A percentile compares a stretch with the other conserved stretches of the same genome.
These are phyloP conservation scores for Nitzschia sp. DNA, from an alignment of 108 stramenopile genomes.

Conservation along the genomic window DNA sequence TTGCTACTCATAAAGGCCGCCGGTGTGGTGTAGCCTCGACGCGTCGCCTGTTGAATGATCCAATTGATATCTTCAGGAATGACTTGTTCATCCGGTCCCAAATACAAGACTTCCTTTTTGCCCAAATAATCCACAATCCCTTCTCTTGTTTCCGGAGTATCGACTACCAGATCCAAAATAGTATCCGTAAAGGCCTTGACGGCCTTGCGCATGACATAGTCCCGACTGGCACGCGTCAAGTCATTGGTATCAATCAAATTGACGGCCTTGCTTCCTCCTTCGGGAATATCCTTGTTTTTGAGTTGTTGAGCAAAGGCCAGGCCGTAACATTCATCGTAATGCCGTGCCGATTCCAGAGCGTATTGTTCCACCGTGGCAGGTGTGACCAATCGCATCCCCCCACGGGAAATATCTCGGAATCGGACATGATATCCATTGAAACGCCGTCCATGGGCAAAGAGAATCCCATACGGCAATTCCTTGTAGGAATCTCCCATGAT, in stretches of 20 bases:
- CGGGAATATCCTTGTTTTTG: slow-evolving; percentile 98
- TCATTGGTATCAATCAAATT: slow-evolving; percentile 85
- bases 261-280: slow-evolving; percentile 98
- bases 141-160: slow-evolving; percentile 84
- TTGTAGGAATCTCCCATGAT: slow-evolving; percentile 61
- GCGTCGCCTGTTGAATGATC: slow-evolving; percentile 89
- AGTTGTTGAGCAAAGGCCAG: slow-evolving; percentile 94
- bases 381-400: slow-evolving; percentile 95
- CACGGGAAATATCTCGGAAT: slow-evolving; percentile 96
- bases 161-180: slow-evolving; percentile 93
- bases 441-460: slow-evolving; percentile 94
- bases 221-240: slow-evolving; percentile 34
- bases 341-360: slow-evolving; percentile 89
- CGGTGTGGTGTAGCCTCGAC: slow-evolving; percentile 89
- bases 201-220: slow-evolving; percentile 91
- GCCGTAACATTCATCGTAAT: slow-evolving; percentile 95
- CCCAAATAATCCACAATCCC: slow-evolving; percentile 90
- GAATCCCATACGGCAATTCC: slow-evolving; percentile 88
- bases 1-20: slow-evolving; percentile 98
- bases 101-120: slow-evolving; percentile 91
- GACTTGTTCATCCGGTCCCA: slow-evolving; percentile 99
- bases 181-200: slow-evolving; percentile 96
- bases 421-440: slow-evolving; percentile 98
- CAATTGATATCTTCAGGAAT: slow-evolving; percentile 95
- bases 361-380: slow-evolving; percentile 88